Percentiles rank a stretch among this genome's conserved stretches.
Evolutionary conservation across 2,329 filamentous ascomycete genomes (phyloP).

Genomic region (Stachybotrys chartarum): DNA sequence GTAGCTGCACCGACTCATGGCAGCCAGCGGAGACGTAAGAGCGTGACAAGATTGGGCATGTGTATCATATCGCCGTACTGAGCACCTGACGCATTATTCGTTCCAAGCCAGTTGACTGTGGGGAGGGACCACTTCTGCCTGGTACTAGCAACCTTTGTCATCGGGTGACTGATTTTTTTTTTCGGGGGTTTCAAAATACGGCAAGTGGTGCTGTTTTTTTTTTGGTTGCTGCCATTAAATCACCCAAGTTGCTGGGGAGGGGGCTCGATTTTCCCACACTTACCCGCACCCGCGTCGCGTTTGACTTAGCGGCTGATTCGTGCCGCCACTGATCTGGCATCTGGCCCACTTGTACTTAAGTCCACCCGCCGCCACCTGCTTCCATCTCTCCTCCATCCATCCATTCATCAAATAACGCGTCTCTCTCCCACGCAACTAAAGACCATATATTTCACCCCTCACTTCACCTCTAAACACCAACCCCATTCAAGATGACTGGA

Average conservation of each 20-base stretch:
- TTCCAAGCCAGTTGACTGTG: no score
- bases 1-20: no score
- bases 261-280: background rate
- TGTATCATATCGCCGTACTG: no score
- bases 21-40: no score
- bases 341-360: slow-evolving; percentile 32
- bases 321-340: slow-evolving; percentile 26
- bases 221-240: background rate
- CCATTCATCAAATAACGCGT: slow-evolving; percentile 5
- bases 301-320: background rate
- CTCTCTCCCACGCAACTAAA: slow-evolving; percentile 7
- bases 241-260: no score
- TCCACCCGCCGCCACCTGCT: slow-evolving; percentile 18
- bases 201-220: background rate
- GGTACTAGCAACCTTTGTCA: no score
- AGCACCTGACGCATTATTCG: no score
- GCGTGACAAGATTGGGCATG: no score
- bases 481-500: slow-evolving; percentile 56
- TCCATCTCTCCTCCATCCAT: slow-evolving; percentile 6
- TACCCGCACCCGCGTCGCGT: background rate
- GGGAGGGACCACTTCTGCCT: no score
- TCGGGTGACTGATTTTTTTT: no score
- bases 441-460: slow-evolving; percentile 8
- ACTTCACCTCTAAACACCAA: slow-evolving; percentile 17
- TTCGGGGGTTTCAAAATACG: no score